Conservation (phyloP, 192 early-diverging fungal genomes). For the Coemansia sp. region DNA sequence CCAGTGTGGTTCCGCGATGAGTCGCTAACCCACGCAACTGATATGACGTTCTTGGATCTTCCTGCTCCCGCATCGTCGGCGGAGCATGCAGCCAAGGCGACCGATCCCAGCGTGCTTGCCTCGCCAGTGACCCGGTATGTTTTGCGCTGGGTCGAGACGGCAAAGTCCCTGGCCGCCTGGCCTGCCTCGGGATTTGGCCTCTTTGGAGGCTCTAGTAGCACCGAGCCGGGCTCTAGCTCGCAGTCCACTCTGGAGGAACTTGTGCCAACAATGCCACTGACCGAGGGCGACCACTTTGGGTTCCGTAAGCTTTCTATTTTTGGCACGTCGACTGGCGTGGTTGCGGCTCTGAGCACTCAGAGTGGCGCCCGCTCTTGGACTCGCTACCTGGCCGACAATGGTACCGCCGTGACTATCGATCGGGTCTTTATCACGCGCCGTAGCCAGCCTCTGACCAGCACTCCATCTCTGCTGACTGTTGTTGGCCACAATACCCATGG, state of each 20-base stretch:
- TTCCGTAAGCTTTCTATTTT: slow-evolving; percentile 90
- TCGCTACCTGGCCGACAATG: slow-evolving; percentile 44
- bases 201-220: slow-evolving; percentile 26
- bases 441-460: slow-evolving; percentile 33
- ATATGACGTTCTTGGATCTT: slow-evolving; percentile 81
- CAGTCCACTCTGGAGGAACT: slow-evolving; percentile 10
- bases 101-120: slow-evolving; percentile 58
- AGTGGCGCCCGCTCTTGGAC: slow-evolving; percentile 83
- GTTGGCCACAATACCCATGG: slow-evolving; percentile 32
- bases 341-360: slow-evolving; percentile 82
- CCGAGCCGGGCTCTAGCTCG: slow-evolving; percentile 3
- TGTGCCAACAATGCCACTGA: slow-evolving; percentile 6
- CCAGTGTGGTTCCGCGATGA: slow-evolving; percentile 87
- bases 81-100: slow-evolving; percentile 42
- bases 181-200: slow-evolving; percentile 48
- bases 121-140: slow-evolving; percentile 68
- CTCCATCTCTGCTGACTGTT: slow-evolving; percentile 35
- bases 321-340: slow-evolving; percentile 74
- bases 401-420: slow-evolving; percentile 24
- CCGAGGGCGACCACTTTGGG: slow-evolving; percentile 62
- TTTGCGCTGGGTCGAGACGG: slow-evolving; percentile 57
- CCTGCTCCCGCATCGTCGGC: slow-evolving; percentile 62
- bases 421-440: slow-evolving; percentile 34
- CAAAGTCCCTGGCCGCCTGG: slow-evolving; percentile 55
- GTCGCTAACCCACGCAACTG: slow-evolving; percentile 69